These are phyloP conservation scores for Fusarium falciforme DNA, from an alignment of 2,329 filamentous ascomycete species.

Conservation along the genomic window DNA sequence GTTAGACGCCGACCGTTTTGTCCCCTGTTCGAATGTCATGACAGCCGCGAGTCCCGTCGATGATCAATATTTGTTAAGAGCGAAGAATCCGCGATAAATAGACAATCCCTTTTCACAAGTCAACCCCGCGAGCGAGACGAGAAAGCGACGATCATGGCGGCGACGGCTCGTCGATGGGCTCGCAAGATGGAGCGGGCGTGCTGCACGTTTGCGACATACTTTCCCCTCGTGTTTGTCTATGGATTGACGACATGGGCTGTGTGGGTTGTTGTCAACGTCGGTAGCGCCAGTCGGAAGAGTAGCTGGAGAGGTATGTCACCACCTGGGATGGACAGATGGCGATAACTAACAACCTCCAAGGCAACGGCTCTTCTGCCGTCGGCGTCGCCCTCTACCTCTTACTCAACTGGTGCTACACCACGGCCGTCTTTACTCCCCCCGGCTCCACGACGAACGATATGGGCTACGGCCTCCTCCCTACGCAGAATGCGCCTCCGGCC, in stretches of 20 bases:
- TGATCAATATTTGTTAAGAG: neutral
- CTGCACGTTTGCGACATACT: constrained; percentile 82
- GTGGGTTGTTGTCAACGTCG: constrained; percentile 86
- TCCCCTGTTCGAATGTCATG: constrained; percentile 27
- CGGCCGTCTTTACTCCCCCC: constrained; percentile 91
- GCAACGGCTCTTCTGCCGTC: constrained; percentile 66
- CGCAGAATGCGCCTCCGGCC: constrained; percentile 68
- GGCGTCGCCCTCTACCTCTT: constrained; percentile 80
- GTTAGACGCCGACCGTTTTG: constrained; percentile 2
- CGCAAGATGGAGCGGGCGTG: constrained; percentile 83
- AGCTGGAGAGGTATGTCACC: constrained; percentile 65
- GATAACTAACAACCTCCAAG: constrained; percentile 41
- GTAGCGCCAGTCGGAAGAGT: constrained; percentile 64
- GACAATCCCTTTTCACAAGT: neutral
- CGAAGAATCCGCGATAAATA: constrained; percentile 3
- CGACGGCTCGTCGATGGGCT: constrained; percentile 72
- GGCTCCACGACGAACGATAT: constrained; percentile 74
- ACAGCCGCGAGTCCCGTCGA: constrained; percentile 2
- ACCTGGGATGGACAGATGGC: neutral
- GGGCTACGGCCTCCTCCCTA: constrained; percentile 85
- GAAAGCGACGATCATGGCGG: constrained; percentile 30
- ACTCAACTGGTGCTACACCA: constrained; percentile 90
- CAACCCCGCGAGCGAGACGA: neutral
- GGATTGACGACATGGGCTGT: constrained; percentile 91
- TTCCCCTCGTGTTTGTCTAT: constrained; percentile 91